Conservation (phyloP, 331 rosid species). For the Acacia pycnantha region DNA sequence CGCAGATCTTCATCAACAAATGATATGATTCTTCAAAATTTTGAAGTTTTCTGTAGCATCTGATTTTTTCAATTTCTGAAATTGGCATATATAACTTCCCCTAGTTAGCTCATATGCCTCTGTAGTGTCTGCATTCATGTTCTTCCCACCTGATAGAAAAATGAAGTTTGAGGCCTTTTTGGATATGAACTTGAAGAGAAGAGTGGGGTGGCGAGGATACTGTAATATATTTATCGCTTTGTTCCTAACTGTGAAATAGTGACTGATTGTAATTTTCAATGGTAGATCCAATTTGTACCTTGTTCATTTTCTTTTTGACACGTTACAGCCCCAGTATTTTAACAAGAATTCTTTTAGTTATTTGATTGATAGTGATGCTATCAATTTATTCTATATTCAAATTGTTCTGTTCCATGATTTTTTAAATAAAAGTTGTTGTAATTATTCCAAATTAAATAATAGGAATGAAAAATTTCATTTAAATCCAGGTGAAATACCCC, state of each 20-base stretch:
- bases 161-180: background rate
- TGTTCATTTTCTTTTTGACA: background rate
- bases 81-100: background rate
- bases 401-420: background rate
- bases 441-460: too few relatives aligned
- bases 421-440: too few relatives aligned
- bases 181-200: background rate
- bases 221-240: background rate
- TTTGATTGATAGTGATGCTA: background rate
- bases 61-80: background rate
- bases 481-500: too few relatives aligned
- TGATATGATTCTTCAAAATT: conserved; percentile 41
- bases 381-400: background rate
- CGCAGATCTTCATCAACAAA: conserved; percentile 95
- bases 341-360: background rate
- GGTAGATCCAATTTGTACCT: background rate
- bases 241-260: background rate
- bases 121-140: background rate
- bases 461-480: too few relatives aligned
- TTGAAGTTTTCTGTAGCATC: background rate
- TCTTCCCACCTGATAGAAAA: background rate
- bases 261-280: conserved; percentile 1
- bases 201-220: background rate
- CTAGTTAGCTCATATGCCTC: background rate
- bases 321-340: background rate